These are phyloP conservation scores for Cucurbita maxima DNA, from an alignment of 306 rosid species.

Conservation along the genomic window DNA sequence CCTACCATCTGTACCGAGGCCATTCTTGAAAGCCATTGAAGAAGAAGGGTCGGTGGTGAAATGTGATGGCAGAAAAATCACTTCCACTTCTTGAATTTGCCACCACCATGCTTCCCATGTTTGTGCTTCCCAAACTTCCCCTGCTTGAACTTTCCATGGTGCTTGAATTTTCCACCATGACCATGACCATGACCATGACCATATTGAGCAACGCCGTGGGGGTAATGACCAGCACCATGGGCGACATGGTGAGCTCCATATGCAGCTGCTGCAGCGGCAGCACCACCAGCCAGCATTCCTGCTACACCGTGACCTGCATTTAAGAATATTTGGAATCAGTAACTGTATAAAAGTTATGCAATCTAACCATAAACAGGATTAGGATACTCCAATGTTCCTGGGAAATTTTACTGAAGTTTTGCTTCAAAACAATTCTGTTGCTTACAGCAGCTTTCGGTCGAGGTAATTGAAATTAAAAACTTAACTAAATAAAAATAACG, in stretches of 20 bases:
- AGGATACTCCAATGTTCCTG: background rate
- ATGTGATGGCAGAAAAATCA: constrained; percentile 2
- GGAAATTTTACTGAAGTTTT: background rate
- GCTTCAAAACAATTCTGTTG: background rate
- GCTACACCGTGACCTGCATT: constrained; percentile 46
- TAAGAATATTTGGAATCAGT: background rate
- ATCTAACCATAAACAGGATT: background rate
- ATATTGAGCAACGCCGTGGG: background rate
- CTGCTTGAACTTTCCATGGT: constrained; percentile 18
- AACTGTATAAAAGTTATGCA: background rate
- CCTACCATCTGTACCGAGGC: background rate
- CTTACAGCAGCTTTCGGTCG: background rate
- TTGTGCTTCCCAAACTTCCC: constrained; percentile 24
- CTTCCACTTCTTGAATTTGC: constrained; percentile 44
- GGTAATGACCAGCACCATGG: background rate
- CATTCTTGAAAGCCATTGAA: background rate
- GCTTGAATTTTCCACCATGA: constrained; percentile 2
- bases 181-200: constrained; percentile 10
- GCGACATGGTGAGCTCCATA: constrained; percentile 36
- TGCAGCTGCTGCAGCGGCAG: constrained; percentile 74
- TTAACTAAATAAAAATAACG: background rate
- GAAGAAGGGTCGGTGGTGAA: background rate
- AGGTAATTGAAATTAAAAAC: background rate
- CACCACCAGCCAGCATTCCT: constrained; percentile 61
- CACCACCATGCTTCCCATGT: constrained; percentile 18